These are phyloP conservation scores for Aspergillus sergii DNA, from an alignment of 2,329 filamentous ascomycete genomes.

Conservation along the genomic window DNA sequence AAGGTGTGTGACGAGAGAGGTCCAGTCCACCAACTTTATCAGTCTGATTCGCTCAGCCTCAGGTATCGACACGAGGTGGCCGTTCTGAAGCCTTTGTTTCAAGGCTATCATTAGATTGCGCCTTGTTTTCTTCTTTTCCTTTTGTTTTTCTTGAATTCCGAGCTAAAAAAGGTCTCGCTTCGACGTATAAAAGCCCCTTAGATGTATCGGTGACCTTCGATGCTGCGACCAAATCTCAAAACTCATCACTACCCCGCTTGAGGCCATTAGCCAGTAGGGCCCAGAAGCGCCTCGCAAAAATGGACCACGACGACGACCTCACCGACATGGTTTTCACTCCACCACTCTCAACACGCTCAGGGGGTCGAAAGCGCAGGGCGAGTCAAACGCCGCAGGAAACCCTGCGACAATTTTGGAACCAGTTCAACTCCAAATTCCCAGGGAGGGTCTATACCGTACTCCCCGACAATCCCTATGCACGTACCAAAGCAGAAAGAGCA, in stretches of 20 bases:
- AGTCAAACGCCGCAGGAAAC: slow-evolving; percentile 66
- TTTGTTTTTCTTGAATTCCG: too few relatives aligned
- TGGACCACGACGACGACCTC: slow-evolving; percentile 35
- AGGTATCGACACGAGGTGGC: slow-evolving; percentile 7
- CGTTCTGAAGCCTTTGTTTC: not conserved
- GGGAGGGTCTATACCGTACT: slow-evolving; percentile 74
- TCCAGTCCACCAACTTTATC: not conserved
- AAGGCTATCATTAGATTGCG: not conserved
- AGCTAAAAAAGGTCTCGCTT: not conserved
- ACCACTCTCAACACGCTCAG: slow-evolving; percentile 35
- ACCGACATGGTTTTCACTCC: slow-evolving; percentile 26
- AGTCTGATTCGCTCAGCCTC: slow-evolving; percentile 10
- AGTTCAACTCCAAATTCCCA: slow-evolving; percentile 69
- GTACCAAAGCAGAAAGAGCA: slow-evolving; percentile 60
- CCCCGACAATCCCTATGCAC: slow-evolving; percentile 67
- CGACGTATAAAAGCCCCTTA: not conserved
- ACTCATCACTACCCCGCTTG: not conserved
- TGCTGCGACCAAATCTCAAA: not conserved
- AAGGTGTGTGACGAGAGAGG: not conserved
- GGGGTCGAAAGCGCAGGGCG: slow-evolving; percentile 34
- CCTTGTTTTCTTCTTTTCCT: not conserved
- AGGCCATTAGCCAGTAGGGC: not conserved
- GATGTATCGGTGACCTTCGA: not conserved
- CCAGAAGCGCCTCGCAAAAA: slow-evolving; percentile 10
- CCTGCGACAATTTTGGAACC: slow-evolving; percentile 73